These are phyloP conservation scores for Cercospora nicotianae DNA, from an alignment of 2,329 filamentous ascomycete species.

Conservation along the genomic window DNA sequence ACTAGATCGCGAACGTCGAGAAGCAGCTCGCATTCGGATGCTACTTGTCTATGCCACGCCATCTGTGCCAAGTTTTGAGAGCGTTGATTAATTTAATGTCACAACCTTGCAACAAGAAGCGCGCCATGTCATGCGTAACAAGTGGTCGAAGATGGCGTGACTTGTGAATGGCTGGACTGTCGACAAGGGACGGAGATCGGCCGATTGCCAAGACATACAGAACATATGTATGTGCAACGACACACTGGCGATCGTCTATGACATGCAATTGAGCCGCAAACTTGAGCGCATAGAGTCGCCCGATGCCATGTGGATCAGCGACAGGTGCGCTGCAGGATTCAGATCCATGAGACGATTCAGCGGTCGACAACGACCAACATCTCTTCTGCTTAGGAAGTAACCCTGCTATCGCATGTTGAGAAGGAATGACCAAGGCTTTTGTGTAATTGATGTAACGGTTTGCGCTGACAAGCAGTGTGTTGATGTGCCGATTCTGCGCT, in stretches of 20 bases:
- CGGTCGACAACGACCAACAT: background rate
- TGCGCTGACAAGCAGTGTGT: background rate
- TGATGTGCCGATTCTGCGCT: background rate
- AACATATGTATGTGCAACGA: background rate
- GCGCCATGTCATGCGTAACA: background rate
- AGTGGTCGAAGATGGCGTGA: background rate
- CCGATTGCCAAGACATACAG: background rate
- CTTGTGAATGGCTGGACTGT: background rate
- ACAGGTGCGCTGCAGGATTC: background rate
- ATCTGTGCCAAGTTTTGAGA: background rate
- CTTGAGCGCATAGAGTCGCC: background rate
- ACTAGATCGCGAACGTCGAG: background rate
- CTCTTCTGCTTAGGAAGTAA: background rate
- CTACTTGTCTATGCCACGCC: background rate
- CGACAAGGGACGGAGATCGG: background rate
- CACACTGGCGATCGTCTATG: background rate
- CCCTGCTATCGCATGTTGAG: background rate
- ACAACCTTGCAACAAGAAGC: background rate
- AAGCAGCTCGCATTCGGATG: background rate
- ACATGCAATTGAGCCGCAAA: background rate
- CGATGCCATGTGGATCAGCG: background rate
- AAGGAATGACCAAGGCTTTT: background rate
- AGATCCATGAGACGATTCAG: background rate
- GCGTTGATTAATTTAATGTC: background rate
- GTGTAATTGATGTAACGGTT: background rate